Conservation (phyloP, 345 rosid species). For the Kernera saxatilis region DNA sequence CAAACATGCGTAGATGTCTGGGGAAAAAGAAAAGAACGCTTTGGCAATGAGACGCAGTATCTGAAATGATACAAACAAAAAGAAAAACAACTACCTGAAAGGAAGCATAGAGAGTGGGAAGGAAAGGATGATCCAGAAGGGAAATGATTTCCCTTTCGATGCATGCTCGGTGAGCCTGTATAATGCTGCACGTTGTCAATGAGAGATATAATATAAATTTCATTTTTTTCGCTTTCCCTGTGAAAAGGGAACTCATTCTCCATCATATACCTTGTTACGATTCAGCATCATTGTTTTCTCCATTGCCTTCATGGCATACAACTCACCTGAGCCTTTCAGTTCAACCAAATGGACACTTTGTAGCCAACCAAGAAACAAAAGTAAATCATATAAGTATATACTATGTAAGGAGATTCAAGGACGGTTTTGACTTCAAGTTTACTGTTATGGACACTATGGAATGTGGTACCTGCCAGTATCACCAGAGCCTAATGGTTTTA, state of each 20-base stretch:
- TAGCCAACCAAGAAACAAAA: conserved; percentile 9
- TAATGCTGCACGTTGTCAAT: conserved; percentile 27
- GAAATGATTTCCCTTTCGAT: conserved; percentile 90
- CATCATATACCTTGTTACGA: conserved; percentile 70
- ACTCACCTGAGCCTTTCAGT: conserved; percentile 61
- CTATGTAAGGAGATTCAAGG: neutral
- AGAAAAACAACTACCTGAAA: conserved; percentile 60
- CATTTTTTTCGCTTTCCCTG: neutral
- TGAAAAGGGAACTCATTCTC: conserved; percentile 9
- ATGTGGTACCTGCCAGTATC: conserved; percentile 88
- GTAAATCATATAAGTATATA: neutral
- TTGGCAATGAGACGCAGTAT: neutral
- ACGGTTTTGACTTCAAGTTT: neutral
- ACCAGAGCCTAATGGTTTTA: conserved; percentile 92
- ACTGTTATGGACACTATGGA: neutral
- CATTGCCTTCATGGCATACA: conserved; percentile 98
- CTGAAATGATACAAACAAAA: neutral
- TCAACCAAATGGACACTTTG: conserved; percentile 87
- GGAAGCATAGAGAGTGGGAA: conserved; percentile 82
- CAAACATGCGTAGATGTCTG: conserved; percentile 96
- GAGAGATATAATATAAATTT: conserved; percentile 14
- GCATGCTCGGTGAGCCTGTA: conserved; percentile 92
- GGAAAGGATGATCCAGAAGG: conserved; percentile 90
- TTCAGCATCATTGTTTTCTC: conserved; percentile 83
- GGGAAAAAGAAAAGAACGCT: conserved; percentile 27